Percentiles rank a stretch among this genome's conserved stretches.
These are phyloP conservation scores for Amanita subjunquillea DNA, from an alignment of 768 basidiomycete species.

Conservation along the genomic window DNA sequence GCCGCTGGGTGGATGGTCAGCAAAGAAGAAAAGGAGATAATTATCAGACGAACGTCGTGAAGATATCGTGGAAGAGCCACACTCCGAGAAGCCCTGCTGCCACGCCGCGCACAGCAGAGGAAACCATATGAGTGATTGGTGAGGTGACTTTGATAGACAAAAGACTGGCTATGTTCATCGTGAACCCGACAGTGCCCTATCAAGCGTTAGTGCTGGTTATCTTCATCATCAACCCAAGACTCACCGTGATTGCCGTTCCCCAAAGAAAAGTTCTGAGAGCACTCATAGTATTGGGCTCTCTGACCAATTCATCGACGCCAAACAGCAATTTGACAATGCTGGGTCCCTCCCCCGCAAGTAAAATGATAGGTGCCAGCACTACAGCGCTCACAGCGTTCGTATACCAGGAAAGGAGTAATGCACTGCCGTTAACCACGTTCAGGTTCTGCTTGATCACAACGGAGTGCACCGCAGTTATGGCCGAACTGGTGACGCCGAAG, in stretches of 20 bases:
- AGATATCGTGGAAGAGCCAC: constrained; percentile 72
- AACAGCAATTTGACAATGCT: constrained; percentile 53
- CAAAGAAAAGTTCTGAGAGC: constrained; percentile 58
- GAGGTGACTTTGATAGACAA: constrained; percentile 96
- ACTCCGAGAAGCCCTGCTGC: constrained; percentile 79
- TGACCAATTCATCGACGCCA: constrained; percentile 26
- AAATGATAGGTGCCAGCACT: constrained; percentile 59
- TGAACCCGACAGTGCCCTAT: constrained; percentile 81
- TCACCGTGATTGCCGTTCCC: constrained; percentile 72
- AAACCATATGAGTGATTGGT: constrained; percentile 96
- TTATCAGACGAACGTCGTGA: constrained; percentile 52
- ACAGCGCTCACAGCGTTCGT: constrained; percentile 75
- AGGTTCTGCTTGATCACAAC: constrained; percentile 90
- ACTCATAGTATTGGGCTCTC: constrained; percentile 28
- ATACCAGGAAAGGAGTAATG: constrained; percentile 85
- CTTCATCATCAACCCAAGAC: constrained; percentile 13
- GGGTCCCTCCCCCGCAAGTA: constrained; percentile 68
- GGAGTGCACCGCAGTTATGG: constrained; percentile 85
- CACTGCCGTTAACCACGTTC: constrained; percentile 70
- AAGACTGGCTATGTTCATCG: constrained; percentile 89
- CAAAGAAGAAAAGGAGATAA: neutral
- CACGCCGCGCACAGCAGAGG: constrained; percentile 91
- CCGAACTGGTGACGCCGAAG: constrained; percentile 78
- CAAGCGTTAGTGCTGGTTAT: neutral
- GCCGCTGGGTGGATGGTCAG: constrained; percentile 35